Percentiles rank a stretch among this genome's conserved stretches.
Conservation (phyloP, 495 filamentous ascomycete genomes). For the Penicillium ucsense region DNA sequence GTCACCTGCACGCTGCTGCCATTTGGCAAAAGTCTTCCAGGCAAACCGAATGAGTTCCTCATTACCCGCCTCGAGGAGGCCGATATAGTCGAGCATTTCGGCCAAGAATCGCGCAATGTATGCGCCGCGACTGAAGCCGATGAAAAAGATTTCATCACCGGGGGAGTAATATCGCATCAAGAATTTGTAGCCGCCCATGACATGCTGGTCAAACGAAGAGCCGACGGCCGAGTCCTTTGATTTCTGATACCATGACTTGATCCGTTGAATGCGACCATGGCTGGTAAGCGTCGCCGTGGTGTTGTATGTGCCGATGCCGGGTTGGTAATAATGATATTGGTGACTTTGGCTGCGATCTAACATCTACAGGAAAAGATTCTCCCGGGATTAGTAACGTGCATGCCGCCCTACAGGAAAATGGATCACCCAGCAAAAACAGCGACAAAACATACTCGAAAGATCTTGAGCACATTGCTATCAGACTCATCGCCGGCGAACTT, state of each 20-base stretch:
- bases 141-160: conserved; percentile 73
- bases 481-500: conserved; percentile 72
- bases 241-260: conserved; percentile 71
- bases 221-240: conserved; percentile 80
- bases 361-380: conserved; percentile 22
- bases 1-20: conserved; percentile 59
- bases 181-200: conserved; percentile 79
- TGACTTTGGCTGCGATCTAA: conserved; percentile 44
- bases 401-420: too few relatives aligned
- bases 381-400: too few relatives aligned
- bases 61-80: conserved; percentile 71
- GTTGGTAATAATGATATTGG: conserved; percentile 38
- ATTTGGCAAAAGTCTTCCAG: conserved; percentile 81
- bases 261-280: conserved; percentile 49
- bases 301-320: conserved; percentile 81
- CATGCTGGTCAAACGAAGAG: conserved; percentile 74
- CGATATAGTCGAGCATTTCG: conserved; percentile 80
- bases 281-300: conserved; percentile 56
- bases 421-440: too few relatives aligned
- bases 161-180: conserved; percentile 77
- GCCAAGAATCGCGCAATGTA: conserved; percentile 81
- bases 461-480: conserved; percentile 86
- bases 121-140: conserved; percentile 79
- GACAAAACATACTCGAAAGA: conserved; percentile 46
- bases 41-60: conserved; percentile 79